phyloP scores from a whole-genome alignment of 176 grass and related monocot species.

The Raddia distichophylla region DNA sequence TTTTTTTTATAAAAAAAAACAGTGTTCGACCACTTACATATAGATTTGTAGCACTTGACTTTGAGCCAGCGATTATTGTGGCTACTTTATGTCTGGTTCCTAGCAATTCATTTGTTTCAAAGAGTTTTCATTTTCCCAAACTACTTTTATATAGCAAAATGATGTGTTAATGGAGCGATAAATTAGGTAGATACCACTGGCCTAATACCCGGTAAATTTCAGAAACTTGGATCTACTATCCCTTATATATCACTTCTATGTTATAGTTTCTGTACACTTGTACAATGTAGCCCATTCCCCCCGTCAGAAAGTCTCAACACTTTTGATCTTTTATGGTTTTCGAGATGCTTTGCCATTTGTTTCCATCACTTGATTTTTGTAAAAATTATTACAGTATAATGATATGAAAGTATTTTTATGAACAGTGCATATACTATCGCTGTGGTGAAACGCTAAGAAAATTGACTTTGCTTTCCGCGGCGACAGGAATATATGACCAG shows the following conservation, averaged over 20 bases:
- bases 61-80: background rate
- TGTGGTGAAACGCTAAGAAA: background rate
- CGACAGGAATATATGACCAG: conserved; percentile 9
- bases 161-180: background rate
- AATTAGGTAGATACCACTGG: too few species aligned
- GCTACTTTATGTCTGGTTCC: background rate
- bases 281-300: conserved; percentile 12
- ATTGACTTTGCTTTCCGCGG: background rate
- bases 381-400: background rate
- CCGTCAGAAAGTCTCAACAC: background rate
- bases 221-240: background rate
- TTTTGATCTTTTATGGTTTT: background rate
- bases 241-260: background rate
- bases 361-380: background rate
- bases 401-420: conserved; percentile 9
- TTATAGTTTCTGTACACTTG: background rate
- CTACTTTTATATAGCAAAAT: background rate
- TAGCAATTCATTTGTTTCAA: conserved; percentile 20
- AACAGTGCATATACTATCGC: background rate
- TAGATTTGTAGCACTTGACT: conserved; percentile 2
- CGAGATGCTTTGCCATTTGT: conserved; percentile 16
- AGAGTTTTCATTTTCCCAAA: background rate
- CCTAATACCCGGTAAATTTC: background rate
- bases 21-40: background rate
- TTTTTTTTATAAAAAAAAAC: background rate